Evolutionary conservation across 192 early-diverging fungal genomes (phyloP).

Genomic region (Umbelopsis sp.): DNA sequence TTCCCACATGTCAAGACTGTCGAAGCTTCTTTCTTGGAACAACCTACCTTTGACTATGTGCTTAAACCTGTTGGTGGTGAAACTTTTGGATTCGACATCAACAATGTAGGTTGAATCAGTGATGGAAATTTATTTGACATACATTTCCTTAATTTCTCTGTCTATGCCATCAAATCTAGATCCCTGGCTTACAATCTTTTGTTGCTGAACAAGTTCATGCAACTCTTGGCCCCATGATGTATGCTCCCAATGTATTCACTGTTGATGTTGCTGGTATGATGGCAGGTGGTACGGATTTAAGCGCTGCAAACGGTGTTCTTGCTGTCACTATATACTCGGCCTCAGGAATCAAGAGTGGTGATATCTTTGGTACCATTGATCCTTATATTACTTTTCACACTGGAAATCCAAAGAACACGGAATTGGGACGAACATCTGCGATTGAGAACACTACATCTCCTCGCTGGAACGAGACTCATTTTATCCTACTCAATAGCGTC

Average conservation of each 20-base stretch:
- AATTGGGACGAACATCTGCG: conserved; percentile 59
- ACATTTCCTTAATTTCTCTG: not conserved
- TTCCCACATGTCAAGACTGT: conserved; percentile 88
- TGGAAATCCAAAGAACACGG: conserved; percentile 60
- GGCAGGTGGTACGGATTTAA: conserved; percentile 61
- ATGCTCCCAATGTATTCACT: conserved; percentile 77
- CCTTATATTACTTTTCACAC: conserved; percentile 81
- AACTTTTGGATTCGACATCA: conserved; percentile 84
- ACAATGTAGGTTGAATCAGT: conserved; percentile 59
- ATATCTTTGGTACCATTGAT: conserved; percentile 87
- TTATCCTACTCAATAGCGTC: conserved; percentile 74
- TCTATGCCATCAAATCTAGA: conserved; percentile 41
- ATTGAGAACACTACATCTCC: conserved; percentile 82
- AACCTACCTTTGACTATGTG: conserved; percentile 87
- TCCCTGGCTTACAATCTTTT: conserved; percentile 82
- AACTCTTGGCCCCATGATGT: conserved; percentile 80
- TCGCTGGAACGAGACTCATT: conserved; percentile 82
- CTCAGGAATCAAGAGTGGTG: conserved; percentile 81
- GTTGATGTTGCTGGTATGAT: conserved; percentile 81
- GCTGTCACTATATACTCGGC: conserved; percentile 79
- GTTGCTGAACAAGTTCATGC: conserved; percentile 73
- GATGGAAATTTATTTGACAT: too few species aligned
- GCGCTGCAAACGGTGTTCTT: conserved; percentile 85
- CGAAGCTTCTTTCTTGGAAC: conserved; percentile 82
- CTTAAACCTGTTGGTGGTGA: conserved; percentile 90